phyloP scores from a whole-genome alignment of 306 rosid species.

The Fragaria vesca region DNA sequence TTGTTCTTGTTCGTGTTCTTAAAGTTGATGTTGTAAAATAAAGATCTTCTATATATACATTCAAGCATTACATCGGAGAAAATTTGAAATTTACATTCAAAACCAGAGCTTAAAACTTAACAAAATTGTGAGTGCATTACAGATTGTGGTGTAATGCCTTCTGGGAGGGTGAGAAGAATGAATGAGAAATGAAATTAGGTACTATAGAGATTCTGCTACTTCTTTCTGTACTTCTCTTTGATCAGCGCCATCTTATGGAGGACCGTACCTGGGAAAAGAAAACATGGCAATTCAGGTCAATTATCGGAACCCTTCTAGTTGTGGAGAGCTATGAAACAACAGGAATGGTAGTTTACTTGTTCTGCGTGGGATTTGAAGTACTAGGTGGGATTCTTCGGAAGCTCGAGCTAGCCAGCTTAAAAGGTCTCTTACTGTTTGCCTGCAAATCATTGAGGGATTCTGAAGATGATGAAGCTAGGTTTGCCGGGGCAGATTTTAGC shows the following conservation, averaged over 20 bases:
- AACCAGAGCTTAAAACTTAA: slow-evolving; percentile 10
- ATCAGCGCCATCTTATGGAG: slow-evolving; percentile 43
- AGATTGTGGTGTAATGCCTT: slow-evolving; percentile 22
- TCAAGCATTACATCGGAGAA: slow-evolving; percentile 6
- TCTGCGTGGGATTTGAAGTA: slow-evolving; percentile 59
- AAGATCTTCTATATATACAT: not conserved
- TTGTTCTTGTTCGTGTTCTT: slow-evolving; percentile 1
- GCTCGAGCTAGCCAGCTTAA: slow-evolving; percentile 42
- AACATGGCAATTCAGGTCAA: slow-evolving; percentile 28
- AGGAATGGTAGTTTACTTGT: slow-evolving; percentile 50
- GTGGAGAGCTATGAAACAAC: slow-evolving; percentile 30
- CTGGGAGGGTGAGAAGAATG: not conserved
- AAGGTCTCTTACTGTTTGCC: slow-evolving; percentile 34
- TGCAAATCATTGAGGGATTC: slow-evolving; percentile 35
- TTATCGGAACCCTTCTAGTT: slow-evolving; percentile 23
- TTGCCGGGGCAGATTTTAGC: slow-evolving; percentile 23
- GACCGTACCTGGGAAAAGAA: slow-evolving; percentile 45
- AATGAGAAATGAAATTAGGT: slow-evolving; percentile 12
- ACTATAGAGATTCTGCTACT: slow-evolving; percentile 15
- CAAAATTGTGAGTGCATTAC: slow-evolving; percentile 38
- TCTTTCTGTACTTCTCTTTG: slow-evolving; percentile 24
- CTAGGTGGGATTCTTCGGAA: slow-evolving; percentile 63
- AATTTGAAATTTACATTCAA: slow-evolving; percentile 2
- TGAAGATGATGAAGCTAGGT: slow-evolving; percentile 40
- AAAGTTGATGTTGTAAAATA: slow-evolving; percentile 11